Conservation (phyloP, 352 stramenopile genomes). For the Pythium brassicae region DNA sequence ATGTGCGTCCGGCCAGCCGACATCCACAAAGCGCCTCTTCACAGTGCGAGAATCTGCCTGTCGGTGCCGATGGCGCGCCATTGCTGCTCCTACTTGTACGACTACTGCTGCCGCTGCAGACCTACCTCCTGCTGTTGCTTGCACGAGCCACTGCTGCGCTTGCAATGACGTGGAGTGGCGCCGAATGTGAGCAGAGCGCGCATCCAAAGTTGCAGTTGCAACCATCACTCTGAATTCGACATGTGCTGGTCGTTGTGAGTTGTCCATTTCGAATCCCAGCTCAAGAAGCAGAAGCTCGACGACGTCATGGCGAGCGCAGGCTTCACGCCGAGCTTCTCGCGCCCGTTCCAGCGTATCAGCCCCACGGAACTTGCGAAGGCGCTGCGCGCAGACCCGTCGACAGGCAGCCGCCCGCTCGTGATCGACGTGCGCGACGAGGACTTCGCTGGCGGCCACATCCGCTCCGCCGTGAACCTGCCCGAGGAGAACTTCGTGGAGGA, state of each 20-base stretch:
- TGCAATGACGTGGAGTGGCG: neutral
- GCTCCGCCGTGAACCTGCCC: conserved; percentile 68
- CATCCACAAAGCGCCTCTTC: neutral
- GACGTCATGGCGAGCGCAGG: neutral
- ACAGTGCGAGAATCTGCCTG: neutral
- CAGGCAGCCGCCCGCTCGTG: conserved; percentile 34
- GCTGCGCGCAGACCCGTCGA: conserved; percentile 30
- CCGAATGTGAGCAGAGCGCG: no score
- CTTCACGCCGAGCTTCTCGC: conserved; percentile 35
- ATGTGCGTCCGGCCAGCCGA: neutral
- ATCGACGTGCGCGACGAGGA: conserved; percentile 79
- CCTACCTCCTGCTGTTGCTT: neutral
- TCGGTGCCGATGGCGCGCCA: no score
- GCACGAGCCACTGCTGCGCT: neutral
- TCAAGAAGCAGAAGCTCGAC: no score
- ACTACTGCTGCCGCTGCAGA: no score
- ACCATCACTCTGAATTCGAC: conserved; percentile 1
- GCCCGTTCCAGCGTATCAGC: conserved; percentile 32
- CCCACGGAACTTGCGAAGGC: conserved; percentile 49
- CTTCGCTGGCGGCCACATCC: conserved; percentile 72
- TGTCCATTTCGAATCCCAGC: neutral
- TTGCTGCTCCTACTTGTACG: no score
- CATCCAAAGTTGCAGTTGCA: neutral
- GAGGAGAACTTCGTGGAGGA: conserved; percentile 81
- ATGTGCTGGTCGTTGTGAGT: neutral